A percentile compares a stretch with the other conserved stretches of the same genome.
Conservation (phyloP, 345 rosid genomes). For the Erucastrum elatum region DNA sequence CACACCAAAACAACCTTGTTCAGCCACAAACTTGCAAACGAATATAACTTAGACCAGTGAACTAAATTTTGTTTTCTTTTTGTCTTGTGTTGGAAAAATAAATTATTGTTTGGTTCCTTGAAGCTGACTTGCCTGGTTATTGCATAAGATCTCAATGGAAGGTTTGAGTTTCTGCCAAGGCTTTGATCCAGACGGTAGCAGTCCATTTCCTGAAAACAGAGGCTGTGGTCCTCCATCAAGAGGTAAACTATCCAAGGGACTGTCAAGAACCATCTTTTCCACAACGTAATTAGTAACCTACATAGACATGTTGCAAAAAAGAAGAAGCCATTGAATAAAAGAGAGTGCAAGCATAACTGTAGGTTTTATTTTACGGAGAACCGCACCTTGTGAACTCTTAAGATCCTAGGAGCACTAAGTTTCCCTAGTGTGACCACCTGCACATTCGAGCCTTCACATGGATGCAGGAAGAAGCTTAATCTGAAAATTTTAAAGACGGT, state of each 20-base stretch:
- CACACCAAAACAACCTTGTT: background rate
- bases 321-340: constrained; percentile 14
- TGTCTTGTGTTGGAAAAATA: background rate
- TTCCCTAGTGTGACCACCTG: constrained; percentile 96
- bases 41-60: background rate
- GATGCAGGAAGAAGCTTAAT: constrained; percentile 95
- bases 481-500: constrained; percentile 47
- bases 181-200: constrained; percentile 65
- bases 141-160: constrained; percentile 88
- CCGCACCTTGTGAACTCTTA: constrained; percentile 94
- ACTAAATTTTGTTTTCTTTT: background rate
- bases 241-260: constrained; percentile 58
- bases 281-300: constrained; percentile 94
- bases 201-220: constrained; percentile 65
- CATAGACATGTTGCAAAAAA: constrained; percentile 26
- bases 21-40: constrained; percentile 10
- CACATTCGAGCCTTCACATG: constrained; percentile 80
- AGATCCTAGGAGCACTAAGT: constrained; percentile 95
- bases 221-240: constrained; percentile 71
- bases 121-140: constrained; percentile 76
- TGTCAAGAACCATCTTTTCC: constrained; percentile 92
- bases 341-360: background rate
- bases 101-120: constrained; percentile 3
- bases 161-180: constrained; percentile 83
- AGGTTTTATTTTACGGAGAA: background rate